A percentile compares a stretch with the other conserved stretches of the same genome.
Evolutionary conservation across 106 monocot species (phyloP).

Genomic region (Dioscorea zingiberensis): DNA sequence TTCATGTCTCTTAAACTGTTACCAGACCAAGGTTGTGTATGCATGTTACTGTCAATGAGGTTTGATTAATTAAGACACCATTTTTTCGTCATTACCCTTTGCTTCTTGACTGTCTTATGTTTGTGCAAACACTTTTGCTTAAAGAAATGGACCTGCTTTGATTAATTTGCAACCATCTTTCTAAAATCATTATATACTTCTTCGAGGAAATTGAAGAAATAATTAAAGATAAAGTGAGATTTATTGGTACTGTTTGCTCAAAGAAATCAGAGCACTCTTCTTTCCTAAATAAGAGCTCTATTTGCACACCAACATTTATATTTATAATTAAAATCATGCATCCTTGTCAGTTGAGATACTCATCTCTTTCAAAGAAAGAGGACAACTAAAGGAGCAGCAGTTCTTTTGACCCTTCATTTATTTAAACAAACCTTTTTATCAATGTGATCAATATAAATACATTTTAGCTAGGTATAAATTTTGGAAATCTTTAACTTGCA

Average conservation of each 20-base stretch:
- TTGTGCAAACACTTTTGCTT: neutral
- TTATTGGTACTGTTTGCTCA: no score
- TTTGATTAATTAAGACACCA: neutral
- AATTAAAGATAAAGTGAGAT: no score
- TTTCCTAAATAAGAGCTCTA: no score
- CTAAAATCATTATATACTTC: no score
- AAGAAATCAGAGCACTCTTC: no score
- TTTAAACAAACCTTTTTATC: no score
- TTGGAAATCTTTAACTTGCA: slow-evolving; percentile 1
- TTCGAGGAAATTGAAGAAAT: no score
- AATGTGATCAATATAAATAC: no score
- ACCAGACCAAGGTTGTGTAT: neutral
- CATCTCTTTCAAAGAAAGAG: neutral
- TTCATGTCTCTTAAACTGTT: neutral
- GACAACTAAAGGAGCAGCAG: neutral
- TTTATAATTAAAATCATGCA: slow-evolving; percentile 15
- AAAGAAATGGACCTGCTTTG: neutral
- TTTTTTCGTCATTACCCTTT: neutral
- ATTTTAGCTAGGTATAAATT: no score
- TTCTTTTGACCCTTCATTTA: no score
- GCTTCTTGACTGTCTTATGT: neutral
- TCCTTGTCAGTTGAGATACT: slow-evolving; percentile 16
- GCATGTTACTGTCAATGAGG: slow-evolving; percentile 2
- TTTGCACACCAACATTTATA: no score
- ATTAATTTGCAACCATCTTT: no score